These are phyloP conservation scores for Kuraishia capsulata DNA, from an alignment of 805 yeast species.

Conservation along the genomic window DNA sequence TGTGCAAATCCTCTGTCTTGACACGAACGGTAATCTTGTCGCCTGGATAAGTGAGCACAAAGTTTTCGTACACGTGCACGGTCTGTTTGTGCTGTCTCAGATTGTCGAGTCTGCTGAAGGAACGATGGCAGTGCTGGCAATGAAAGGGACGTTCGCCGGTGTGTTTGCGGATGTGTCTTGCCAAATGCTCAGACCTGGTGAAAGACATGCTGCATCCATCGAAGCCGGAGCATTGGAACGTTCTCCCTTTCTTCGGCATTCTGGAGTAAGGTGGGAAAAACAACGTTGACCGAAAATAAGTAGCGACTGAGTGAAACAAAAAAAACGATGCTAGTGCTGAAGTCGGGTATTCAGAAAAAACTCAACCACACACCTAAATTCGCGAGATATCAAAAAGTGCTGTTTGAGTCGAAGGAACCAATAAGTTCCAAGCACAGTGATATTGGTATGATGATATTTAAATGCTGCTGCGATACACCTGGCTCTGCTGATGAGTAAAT, in stretches of 20 bases:
- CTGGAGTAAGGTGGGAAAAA: background rate
- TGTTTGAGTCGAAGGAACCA: too few species aligned
- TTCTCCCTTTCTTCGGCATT: constrained; percentile 20
- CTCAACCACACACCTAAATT: too few species aligned
- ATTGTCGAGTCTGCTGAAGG: constrained; percentile 79
- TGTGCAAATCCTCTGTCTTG: constrained; percentile 11
- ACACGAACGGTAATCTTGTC: constrained; percentile 20
- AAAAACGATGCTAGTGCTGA: too few species aligned
- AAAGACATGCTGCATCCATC: constrained; percentile 85
- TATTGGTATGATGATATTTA: too few species aligned
- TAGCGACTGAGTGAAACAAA: too few species aligned
- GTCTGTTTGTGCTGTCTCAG: constrained; percentile 88
- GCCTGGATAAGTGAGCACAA: constrained; percentile 22
- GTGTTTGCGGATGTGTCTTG: constrained; percentile 86
- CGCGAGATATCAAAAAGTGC: too few species aligned
- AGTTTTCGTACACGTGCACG: constrained; percentile 50
- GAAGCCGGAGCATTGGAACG: constrained; percentile 80
- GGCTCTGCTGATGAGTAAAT: too few species aligned
- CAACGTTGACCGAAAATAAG: too few species aligned
- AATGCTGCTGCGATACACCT: too few species aligned
- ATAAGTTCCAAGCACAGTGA: too few species aligned
- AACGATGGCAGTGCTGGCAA: constrained; percentile 72
- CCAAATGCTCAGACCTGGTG: constrained; percentile 86
- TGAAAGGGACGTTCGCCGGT: constrained; percentile 93
- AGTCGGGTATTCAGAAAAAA: too few species aligned